Evolutionary conservation across 1,139 yeast genomes (phyloP).

Genomic region (Candida neerlandica): DNA sequence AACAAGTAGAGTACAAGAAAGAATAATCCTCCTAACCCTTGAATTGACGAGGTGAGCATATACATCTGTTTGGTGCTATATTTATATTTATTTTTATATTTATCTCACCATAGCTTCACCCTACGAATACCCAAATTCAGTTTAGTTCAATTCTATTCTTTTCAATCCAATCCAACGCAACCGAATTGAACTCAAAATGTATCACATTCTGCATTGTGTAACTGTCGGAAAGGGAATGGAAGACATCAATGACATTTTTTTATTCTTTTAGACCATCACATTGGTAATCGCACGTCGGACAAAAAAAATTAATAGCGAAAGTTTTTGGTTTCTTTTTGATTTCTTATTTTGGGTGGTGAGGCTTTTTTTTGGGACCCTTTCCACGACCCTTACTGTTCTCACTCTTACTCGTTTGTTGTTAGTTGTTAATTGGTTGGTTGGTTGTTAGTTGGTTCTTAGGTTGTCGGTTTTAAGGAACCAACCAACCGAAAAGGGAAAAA

Average conservation of each 20-base stretch:
- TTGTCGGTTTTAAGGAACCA: conserved; percentile 1
- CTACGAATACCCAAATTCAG: too few species aligned
- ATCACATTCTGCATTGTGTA: neutral
- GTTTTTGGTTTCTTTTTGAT: neutral
- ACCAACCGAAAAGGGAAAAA: too few species aligned
- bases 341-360: neutral
- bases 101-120: too few species aligned
- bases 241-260: neutral
- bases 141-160: too few species aligned
- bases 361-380: conserved; percentile 1
- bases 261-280: neutral
- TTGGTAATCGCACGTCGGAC: conserved; percentile 2
- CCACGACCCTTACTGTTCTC: neutral
- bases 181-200: neutral
- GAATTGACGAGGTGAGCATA: conserved; percentile 3
- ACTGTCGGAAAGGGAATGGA: neutral
- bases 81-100: too few species aligned
- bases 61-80: neutral
- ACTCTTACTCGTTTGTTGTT: too few species aligned
- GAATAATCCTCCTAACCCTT: neutral
- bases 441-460: neutral
- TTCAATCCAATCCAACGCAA: too few species aligned
- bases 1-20: neutral
- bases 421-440: too few species aligned
- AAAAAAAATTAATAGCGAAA: too few species aligned